phyloP scores from a whole-genome alignment of 352 stramenopile genomes.

The Blastocystis hominis region DNA sequence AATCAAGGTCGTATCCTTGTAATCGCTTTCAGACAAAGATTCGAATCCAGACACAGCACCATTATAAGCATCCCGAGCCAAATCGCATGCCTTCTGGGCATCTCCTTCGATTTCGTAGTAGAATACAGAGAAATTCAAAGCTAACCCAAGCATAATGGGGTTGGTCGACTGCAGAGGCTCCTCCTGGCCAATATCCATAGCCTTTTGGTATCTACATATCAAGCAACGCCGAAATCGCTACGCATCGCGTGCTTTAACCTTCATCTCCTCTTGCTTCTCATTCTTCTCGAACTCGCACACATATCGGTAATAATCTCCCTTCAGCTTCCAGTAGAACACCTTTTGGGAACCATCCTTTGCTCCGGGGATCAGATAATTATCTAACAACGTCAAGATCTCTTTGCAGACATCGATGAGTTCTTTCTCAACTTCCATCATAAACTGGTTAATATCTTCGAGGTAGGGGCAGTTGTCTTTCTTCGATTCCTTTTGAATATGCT shows the following conservation, averaged over 20 bases:
- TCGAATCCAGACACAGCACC: constrained; percentile 97
- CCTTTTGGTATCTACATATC: constrained; percentile 18
- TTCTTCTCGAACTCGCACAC: constrained; percentile 92
- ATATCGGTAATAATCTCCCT: constrained; percentile 98
- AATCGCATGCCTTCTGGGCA: constrained; percentile 78
- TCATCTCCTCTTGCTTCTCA: constrained; percentile 79
- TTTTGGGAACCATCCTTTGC: constrained; percentile 88
- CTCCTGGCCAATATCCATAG: constrained; percentile 39
- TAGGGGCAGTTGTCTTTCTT: constrained; percentile 48
- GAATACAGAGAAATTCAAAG: constrained; percentile 96
- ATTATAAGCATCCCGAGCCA: constrained; percentile 92
- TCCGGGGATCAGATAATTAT: constrained; percentile 83
- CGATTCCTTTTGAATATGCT: constrained; percentile 29
- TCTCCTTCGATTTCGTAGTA: constrained; percentile 99
- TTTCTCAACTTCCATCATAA: constrained; percentile 67
- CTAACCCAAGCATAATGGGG: constrained; percentile 94
- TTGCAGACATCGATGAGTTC: constrained; percentile 91
- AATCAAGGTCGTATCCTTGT: constrained; percentile 98
- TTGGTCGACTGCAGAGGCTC: constrained; percentile 90
- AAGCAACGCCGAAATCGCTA: neutral
- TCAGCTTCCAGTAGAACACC: constrained; percentile 99
- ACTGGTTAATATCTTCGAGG: constrained; percentile 6
- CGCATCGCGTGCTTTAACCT: neutral
- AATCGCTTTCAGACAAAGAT: constrained; percentile 93
- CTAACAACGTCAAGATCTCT: constrained; percentile 90